phyloP scores from a whole-genome alignment of 2,329 filamentous ascomycete genomes.

The Epichloe sylvatica region DNA sequence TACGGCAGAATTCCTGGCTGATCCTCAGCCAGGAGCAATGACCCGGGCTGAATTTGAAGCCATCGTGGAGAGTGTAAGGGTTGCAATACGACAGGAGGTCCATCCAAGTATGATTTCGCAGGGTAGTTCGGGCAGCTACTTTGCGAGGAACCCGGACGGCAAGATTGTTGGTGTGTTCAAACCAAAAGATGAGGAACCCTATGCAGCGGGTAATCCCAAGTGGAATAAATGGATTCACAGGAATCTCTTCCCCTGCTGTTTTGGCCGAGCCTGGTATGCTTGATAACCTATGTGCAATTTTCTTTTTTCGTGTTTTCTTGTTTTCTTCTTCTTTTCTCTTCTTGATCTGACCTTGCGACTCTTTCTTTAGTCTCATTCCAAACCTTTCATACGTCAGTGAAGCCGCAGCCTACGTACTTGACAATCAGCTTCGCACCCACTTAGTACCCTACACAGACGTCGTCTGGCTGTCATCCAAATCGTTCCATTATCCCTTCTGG shows the following conservation, averaged over 20 bases:
- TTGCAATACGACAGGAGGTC: constrained; percentile 77
- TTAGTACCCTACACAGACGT: constrained; percentile 95
- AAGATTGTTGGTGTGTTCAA: constrained; percentile 98
- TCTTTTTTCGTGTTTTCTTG: not conserved
- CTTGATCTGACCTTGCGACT: not conserved
- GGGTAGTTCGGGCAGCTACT: constrained; percentile 95
- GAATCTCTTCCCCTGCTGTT: constrained; percentile 94
- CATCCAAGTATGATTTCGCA: constrained; percentile 95
- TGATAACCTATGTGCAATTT: not conserved
- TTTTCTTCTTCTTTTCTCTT: not conserved
- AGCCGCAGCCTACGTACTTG: constrained; percentile 89
- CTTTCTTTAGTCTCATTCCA: constrained; percentile 56
- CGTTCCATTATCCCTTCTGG: constrained; percentile 98
- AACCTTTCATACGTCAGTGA: constrained; percentile 97
- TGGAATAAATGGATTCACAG: constrained; percentile 99
- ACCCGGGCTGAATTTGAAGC: constrained; percentile 72
- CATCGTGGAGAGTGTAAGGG: constrained; percentile 76
- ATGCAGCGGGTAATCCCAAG: constrained; percentile 91
- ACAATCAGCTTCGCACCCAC: constrained; percentile 76
- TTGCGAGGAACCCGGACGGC: constrained; percentile 78
- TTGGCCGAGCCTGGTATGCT: constrained; percentile 70
- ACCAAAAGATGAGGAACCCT: constrained; percentile 96
- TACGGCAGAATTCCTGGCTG: constrained; percentile 54
- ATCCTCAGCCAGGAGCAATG: constrained; percentile 47
- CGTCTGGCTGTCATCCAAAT: constrained; percentile 85